Percentiles rank a stretch among this genome's conserved stretches.
These are phyloP conservation scores for Dunaliella primolecta DNA, from an alignment of 139 green algal genomes.

Conservation along the genomic window DNA sequence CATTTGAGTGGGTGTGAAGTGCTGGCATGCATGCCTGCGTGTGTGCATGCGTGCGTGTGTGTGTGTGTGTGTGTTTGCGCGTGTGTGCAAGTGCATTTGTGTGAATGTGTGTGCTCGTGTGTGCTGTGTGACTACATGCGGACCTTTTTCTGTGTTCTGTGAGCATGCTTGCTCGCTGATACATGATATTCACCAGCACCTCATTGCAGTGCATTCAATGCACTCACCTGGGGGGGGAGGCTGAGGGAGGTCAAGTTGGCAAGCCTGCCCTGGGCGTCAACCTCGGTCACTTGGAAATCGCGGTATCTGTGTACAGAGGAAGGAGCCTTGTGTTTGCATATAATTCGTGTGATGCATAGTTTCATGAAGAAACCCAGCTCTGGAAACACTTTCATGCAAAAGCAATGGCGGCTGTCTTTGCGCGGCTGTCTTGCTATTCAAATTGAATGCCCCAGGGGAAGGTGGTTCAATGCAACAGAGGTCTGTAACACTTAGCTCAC, in stretches of 20 bases:
- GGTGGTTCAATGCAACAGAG: not conserved
- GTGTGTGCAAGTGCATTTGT: too few relatives aligned
- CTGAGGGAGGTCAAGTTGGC: constrained; percentile 49
- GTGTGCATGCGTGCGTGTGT: too few relatives aligned
- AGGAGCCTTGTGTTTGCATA: not conserved
- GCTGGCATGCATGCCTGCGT: too few relatives aligned
- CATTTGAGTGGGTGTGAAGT: too few relatives aligned
- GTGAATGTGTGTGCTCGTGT: too few relatives aligned
- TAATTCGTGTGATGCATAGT: not conserved
- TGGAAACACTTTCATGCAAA: not conserved
- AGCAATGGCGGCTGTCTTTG: not conserved
- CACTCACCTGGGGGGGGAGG: not conserved
- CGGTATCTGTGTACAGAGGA: constrained; percentile 52
- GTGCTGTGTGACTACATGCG: too few relatives aligned
- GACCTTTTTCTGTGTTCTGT: too few relatives aligned
- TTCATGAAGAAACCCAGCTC: not conserved
- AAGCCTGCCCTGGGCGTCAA: constrained; percentile 53
- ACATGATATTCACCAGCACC: too few relatives aligned
- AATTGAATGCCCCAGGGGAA: not conserved
- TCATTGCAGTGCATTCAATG: too few relatives aligned
- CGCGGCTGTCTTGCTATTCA: not conserved
- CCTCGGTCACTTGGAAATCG: constrained; percentile 85
- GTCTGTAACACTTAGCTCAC: constrained; percentile 21
- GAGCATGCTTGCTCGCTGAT: too few relatives aligned
- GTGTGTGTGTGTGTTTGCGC: too few relatives aligned